Conservation (phyloP, 164 flowering plant genomes). For the Brasenia schreberi region DNA sequence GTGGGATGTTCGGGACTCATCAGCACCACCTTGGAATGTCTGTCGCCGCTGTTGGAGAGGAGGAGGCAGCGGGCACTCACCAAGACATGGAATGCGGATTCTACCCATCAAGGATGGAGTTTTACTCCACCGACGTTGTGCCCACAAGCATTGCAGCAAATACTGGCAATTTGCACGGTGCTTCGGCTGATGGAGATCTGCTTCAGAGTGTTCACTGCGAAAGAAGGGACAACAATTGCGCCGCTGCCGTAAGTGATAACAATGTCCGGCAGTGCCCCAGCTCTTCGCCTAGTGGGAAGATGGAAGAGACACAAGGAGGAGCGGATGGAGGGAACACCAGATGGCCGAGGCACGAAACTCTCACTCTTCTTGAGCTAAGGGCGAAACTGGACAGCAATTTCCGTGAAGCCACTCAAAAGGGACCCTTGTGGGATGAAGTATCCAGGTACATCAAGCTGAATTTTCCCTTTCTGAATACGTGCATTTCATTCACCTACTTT, state of each 20-base stretch:
- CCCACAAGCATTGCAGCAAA: constrained; percentile 26
- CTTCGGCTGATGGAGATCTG: constrained; percentile 6
- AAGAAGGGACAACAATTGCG: not conserved
- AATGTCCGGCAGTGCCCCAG: constrained; percentile 17
- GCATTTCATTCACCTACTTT: not conserved
- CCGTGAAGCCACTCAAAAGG: constrained; percentile 93
- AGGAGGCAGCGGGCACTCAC: not conserved
- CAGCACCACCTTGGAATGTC: not conserved
- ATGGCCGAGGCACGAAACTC: constrained; percentile 96
- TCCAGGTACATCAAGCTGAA: constrained; percentile 41
- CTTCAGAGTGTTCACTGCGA: constrained; percentile 1
- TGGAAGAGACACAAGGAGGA: constrained; percentile 15
- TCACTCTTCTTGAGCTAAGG: constrained; percentile 84
- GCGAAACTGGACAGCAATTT: constrained; percentile 78
- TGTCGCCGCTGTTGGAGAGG: not conserved
- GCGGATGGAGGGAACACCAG: constrained; percentile 51
- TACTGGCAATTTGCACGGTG: constrained; percentile 20
- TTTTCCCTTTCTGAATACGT: not conserved
- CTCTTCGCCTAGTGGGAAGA: constrained; percentile 4
- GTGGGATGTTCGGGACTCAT: not conserved
- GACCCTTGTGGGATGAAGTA: constrained; percentile 96
- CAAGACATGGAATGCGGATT: not conserved
- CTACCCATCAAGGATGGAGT: not conserved
- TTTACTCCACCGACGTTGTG: not conserved
- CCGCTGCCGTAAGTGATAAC: constrained; percentile 7